Conservation (phyloP, 768 basidiomycete genomes). For the Ephemerocybe angulata region DNA sequence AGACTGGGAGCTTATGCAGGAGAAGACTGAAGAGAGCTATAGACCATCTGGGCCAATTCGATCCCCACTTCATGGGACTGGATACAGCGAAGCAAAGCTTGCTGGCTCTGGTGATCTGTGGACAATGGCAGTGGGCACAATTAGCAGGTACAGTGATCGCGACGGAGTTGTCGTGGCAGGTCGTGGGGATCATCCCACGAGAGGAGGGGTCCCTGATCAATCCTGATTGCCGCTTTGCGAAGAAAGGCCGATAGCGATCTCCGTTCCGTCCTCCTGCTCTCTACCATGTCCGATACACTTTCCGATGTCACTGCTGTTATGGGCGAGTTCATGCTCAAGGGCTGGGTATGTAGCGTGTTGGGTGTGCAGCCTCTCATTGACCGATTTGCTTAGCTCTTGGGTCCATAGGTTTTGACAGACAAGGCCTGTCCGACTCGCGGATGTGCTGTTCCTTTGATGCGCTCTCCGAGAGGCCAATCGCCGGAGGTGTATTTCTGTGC, state of each 20-base stretch:
- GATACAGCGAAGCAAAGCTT: slow-evolving; percentile 8
- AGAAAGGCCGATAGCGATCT: neutral
- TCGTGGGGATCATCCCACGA: slow-evolving; percentile 7
- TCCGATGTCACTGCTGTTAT: slow-evolving; percentile 58
- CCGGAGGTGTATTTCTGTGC: slow-evolving; percentile 56
- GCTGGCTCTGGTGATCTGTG: too few relatives aligned
- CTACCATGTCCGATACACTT: slow-evolving; percentile 47
- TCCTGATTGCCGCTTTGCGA: slow-evolving; percentile 6
- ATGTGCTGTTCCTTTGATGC: slow-evolving; percentile 70
- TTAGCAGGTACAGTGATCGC: neutral
- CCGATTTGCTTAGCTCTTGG: neutral
- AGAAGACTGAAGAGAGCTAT: slow-evolving; percentile 36
- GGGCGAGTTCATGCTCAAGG: slow-evolving; percentile 71
- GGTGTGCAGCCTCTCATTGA: neutral
- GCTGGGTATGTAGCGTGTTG: slow-evolving; percentile 52
- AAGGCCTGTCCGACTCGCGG: slow-evolving; percentile 50
- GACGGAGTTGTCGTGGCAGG: slow-evolving; percentile 29
- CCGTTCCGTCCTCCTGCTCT: neutral
- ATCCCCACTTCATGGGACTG: slow-evolving; percentile 47
- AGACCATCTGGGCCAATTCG: slow-evolving; percentile 50
- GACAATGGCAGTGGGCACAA: slow-evolving; percentile 2
- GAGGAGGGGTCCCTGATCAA: too few relatives aligned
- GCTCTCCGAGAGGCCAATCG: slow-evolving; percentile 53
- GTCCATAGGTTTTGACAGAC: slow-evolving; percentile 60
- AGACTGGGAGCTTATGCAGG: slow-evolving; percentile 30